A percentile compares a stretch with the other conserved stretches of the same genome.
These are phyloP conservation scores for Phytophthora fragariaefolia DNA, from an alignment of 352 stramenopile genomes.

Conservation along the genomic window DNA sequence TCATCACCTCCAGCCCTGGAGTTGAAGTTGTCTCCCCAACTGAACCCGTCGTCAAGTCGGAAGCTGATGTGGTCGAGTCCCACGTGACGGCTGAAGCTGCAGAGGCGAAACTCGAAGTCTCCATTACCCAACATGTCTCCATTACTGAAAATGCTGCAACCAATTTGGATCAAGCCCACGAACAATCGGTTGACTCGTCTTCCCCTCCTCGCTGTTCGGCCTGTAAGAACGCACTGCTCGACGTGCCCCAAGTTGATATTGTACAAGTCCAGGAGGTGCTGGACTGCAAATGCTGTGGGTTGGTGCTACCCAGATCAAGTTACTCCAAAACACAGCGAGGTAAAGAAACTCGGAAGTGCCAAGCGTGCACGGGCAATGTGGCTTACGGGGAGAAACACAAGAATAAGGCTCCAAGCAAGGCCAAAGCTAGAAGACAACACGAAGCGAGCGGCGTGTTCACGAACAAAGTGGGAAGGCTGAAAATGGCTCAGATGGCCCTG, in stretches of 20 bases:
- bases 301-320: conserved; percentile 17
- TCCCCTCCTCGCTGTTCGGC: conserved; percentile 12
- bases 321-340: conserved; percentile 27
- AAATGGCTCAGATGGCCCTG: conserved; percentile 30
- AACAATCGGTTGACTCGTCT: not conserved
- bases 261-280: conserved; percentile 5
- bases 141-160: not conserved
- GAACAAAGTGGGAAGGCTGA: conserved; percentile 34
- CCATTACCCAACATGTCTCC: too few species aligned
- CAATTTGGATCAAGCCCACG: not conserved
- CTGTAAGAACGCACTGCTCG: conserved; percentile 17
- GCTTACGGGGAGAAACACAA: not conserved
- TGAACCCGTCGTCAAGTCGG: conserved; percentile 14
- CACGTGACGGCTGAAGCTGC: not conserved
- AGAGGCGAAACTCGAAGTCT: not conserved
- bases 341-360: conserved; percentile 24
- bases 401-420: not conserved
- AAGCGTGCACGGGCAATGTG: conserved; percentile 30
- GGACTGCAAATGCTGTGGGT: conserved; percentile 32
- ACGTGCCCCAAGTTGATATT: conserved; percentile 13
- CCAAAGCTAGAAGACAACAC: not conserved
- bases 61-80: conserved; percentile 21
- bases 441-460: conserved; percentile 20
- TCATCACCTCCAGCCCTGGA: not conserved
- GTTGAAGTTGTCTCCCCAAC: conserved; percentile 2